Evolutionary conservation across 306 rosid species (phyloP).

Genomic region (Prunus mongolica): DNA sequence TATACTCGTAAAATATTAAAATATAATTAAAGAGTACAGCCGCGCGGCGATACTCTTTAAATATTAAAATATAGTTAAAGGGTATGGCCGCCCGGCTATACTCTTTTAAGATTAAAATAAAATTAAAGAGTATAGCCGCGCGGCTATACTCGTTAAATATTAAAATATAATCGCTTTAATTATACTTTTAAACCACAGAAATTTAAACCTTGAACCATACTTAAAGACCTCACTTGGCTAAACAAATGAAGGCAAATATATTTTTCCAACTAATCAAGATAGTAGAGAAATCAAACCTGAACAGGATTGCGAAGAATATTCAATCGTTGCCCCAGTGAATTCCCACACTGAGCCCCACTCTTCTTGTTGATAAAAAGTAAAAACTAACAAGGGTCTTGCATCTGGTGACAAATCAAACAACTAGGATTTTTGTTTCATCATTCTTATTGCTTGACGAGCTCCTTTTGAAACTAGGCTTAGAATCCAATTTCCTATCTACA

Average conservation of each 20-base stretch:
- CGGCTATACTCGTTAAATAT: neutral
- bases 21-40: too few species aligned
- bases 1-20: too few species aligned
- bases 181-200: neutral
- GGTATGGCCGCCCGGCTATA: too few species aligned
- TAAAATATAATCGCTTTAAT: neutral
- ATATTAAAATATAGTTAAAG: too few species aligned
- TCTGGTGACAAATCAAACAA: slow-evolving; percentile 79
- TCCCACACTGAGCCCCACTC: slow-evolving; percentile 98
- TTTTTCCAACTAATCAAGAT: neutral
- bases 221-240: too few species aligned
- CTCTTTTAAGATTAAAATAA: too few species aligned
- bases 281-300: slow-evolving; percentile 64
- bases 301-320: slow-evolving; percentile 81
- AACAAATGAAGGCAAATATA: neutral
- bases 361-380: slow-evolving; percentile 90
- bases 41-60: fast-evolving
- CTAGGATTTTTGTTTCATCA: slow-evolving; percentile 62
- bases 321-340: slow-evolving; percentile 73
- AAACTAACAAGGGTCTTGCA: slow-evolving; percentile 89
- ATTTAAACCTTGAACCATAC: too few species aligned
- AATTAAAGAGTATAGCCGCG: too few species aligned
- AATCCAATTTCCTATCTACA: slow-evolving; percentile 46
- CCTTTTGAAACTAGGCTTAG: slow-evolving; percentile 46
- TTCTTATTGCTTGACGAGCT: slow-evolving; percentile 55